These are phyloP conservation scores for Pichia ethanolica DNA, from an alignment of 805 yeast species.

Conservation along the genomic window DNA sequence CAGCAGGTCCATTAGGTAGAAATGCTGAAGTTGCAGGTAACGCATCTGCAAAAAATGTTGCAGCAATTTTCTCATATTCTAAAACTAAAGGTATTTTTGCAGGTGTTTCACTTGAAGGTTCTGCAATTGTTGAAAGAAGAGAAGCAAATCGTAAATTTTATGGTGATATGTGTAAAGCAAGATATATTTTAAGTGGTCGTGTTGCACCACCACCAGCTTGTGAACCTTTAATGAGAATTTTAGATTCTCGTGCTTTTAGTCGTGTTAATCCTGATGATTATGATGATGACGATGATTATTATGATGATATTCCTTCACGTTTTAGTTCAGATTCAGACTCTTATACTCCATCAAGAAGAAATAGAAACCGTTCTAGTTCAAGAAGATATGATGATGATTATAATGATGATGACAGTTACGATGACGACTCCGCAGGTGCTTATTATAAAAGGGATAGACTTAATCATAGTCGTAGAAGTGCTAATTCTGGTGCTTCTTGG, in stretches of 20 bases:
- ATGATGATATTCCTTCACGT: conserved; percentile 67
- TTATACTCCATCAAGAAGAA: conserved; percentile 15
- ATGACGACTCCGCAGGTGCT: conserved; percentile 10
- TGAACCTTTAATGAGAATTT: conserved; percentile 77
- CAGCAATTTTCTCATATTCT: conserved; percentile 89
- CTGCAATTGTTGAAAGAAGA: conserved; percentile 92
- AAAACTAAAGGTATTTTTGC: conserved; percentile 96
- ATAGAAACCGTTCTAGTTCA: not conserved
- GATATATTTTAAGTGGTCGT: conserved; percentile 72
- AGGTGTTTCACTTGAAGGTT: conserved; percentile 95
- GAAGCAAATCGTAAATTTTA: conserved; percentile 95
- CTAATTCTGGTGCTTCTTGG: conserved; percentile 39
- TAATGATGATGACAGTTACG: conserved; percentile 27
- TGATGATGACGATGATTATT: conserved; percentile 52
- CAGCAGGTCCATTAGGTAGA: conserved; percentile 97
- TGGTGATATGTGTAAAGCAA: conserved; percentile 84
- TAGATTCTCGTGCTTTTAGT: conserved; percentile 77
- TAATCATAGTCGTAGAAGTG: not conserved
- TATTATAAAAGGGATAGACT: conserved; percentile 11
- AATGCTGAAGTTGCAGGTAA: conserved; percentile 97
- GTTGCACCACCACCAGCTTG: conserved; percentile 92
- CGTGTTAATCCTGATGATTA: conserved; percentile 34
- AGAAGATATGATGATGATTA: conserved; percentile 21
- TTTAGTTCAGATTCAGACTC: conserved; percentile 53
- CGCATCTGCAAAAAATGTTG: conserved; percentile 78